Base-by-base conservation (phyloP, 2,329 filamentous ascomycete genomes). In the Claviceps capensis region DNA sequence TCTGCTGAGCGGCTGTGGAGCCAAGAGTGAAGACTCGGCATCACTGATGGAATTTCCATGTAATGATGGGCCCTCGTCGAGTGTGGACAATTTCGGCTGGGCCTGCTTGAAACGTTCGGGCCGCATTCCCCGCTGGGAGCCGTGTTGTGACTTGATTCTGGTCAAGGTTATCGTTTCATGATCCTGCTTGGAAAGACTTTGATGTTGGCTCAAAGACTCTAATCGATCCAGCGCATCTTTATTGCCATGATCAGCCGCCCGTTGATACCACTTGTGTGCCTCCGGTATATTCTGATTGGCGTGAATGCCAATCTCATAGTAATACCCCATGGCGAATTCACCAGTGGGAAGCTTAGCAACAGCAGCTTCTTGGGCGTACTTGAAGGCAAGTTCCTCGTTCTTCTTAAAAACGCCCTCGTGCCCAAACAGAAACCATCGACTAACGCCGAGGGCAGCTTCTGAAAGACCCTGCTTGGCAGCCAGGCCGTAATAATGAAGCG, bases 371-470 rank as follows among this genome's bases (percentile, higher is more conserved):
- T 91, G 81, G 1, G 93, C 93, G 63, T 95, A 97, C 49, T 82
- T 85, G 68, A 87, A 98, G 6, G 93, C 91, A 48, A 97, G 72
- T 64, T 91, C 86, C 68, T 98, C 93, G 62, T 96, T 97, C 75
- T 97, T 97, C 54, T 87, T 80, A 63, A 98, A 96, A 6, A 94
- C 77, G 22, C 85, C 85, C 59, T 97, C 91, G 58, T 93, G 90
- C 2, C 93, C 93, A 62, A 95, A 97, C 30, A 98, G 76, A 64
- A 97, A 98, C 93, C 93, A 98, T 68, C 95, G 93, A 68, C 91
- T 97, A 55, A 98, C 89, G 30, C 91, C 89, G 69, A 98, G 86
- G 54, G 95, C 89, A 0, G 91, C 93, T 65, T 98, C 93, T 0
- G 89, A 76, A 61, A 97, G 89, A 17, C 90, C 91, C 69, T 97